A percentile compares a stretch with the other conserved stretches of the same genome.
Evolutionary conservation across 768 basidiomycete species (phyloP).

Genomic region (Leccinum fibrillosum): DNA sequence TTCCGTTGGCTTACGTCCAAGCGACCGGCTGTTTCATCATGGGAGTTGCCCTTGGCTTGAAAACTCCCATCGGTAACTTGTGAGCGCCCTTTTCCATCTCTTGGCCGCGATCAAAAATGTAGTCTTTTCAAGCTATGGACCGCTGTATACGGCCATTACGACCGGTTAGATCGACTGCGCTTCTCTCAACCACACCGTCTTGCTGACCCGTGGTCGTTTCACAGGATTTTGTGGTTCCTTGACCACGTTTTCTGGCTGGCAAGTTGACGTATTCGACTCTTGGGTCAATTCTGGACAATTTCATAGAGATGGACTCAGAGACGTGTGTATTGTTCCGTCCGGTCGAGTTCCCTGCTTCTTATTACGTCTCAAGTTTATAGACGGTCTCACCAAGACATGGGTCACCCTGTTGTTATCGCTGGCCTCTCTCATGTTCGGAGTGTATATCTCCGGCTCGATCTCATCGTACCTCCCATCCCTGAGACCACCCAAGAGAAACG

Average conservation of each 20-base stretch:
- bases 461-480: slow-evolving; percentile 41
- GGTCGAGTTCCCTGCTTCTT: background rate
- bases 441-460: slow-evolving; percentile 49
- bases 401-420: slow-evolving; percentile 77
- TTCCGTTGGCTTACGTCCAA: slow-evolving; percentile 82
- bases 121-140: slow-evolving; percentile 62
- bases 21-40: slow-evolving; percentile 88
- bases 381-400: slow-evolving; percentile 77
- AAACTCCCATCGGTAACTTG: slow-evolving; percentile 72
- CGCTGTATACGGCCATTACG: slow-evolving; percentile 82
- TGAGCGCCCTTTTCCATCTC: slow-evolving; percentile 38
- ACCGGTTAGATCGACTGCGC: slow-evolving; percentile 54
- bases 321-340: slow-evolving; percentile 47
- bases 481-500: slow-evolving; percentile 38
- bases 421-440: slow-evolving; percentile 75
- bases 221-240: slow-evolving; percentile 92
- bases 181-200: background rate
- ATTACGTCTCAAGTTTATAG: slow-evolving; percentile 60
- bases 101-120: slow-evolving; percentile 7
- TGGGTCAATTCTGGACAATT: slow-evolving; percentile 69
- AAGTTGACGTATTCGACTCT: slow-evolving; percentile 79
- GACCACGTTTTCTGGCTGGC: slow-evolving; percentile 97
- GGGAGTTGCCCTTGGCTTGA: slow-evolving; percentile 74
- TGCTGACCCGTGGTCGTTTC: background rate
- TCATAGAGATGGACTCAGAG: slow-evolving; percentile 60